Evolutionary conservation across 768 basidiomycete species (phyloP).

Genomic region (Lactarius sp.): DNA sequence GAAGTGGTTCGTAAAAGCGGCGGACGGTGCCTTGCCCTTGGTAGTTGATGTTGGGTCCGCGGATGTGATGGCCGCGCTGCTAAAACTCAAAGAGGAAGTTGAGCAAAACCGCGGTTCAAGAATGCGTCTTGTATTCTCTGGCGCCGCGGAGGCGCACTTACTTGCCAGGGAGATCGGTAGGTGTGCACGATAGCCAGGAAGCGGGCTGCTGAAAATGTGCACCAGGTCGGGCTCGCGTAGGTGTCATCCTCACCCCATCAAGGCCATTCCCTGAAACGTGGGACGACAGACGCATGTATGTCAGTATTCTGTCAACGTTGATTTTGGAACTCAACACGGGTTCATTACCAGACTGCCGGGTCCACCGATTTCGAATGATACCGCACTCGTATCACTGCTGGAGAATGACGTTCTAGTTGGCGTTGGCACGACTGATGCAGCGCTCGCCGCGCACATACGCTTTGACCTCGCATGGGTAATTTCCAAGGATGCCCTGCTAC

Average conservation of each 20-base stretch:
- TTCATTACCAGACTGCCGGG: constrained; percentile 51
- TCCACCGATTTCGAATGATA: constrained; percentile 53
- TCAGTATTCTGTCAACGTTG: background rate
- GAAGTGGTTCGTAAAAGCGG: constrained; percentile 33
- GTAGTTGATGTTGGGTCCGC: constrained; percentile 66
- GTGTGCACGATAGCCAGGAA: background rate
- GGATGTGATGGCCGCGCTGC: constrained; percentile 68
- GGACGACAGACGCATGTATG: constrained; percentile 62
- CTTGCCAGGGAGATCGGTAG: constrained; percentile 57
- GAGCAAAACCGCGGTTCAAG: constrained; percentile 36
- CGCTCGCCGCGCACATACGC: constrained; percentile 34
- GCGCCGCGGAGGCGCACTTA: constrained; percentile 57
- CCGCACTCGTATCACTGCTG: constrained; percentile 49
- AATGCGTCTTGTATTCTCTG: constrained; percentile 44
- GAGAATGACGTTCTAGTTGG: constrained; percentile 59
- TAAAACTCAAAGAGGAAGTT: constrained; percentile 54
- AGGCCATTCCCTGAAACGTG: constrained; percentile 61
- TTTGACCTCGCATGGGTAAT: constrained; percentile 40
- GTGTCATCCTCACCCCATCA: constrained; percentile 62
- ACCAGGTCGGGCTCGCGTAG: constrained; percentile 57
- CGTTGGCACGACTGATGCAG: constrained; percentile 42
- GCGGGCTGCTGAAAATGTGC: background rate
- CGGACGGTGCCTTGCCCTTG: constrained; percentile 54
- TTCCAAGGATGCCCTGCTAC: constrained; percentile 4
- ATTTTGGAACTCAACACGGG: constrained; percentile 12